Evolutionary conservation across 768 basidiomycete species (phyloP).

Genomic region (Leccinum sublutescens): DNA sequence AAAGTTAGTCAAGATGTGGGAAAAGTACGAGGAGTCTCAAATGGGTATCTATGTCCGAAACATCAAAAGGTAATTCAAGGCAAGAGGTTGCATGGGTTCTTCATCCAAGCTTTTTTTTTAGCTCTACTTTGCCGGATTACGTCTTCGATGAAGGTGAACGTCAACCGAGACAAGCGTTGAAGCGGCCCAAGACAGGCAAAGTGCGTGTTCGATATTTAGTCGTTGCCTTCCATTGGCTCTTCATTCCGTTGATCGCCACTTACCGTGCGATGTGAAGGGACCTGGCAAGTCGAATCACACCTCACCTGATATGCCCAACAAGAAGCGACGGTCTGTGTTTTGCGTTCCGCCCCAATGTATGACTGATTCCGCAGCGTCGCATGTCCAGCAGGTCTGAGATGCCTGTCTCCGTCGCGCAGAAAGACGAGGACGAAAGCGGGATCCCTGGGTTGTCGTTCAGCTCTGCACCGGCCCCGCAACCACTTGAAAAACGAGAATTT

Average conservation of each 20-base stretch:
- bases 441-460: conserved; percentile 34
- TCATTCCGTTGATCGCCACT: conserved; percentile 19
- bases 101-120: conserved; percentile 33
- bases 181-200: conserved; percentile 67
- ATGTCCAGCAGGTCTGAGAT: conserved; percentile 43
- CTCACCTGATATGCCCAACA: conserved; percentile 73
- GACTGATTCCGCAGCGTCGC: conserved; percentile 31
- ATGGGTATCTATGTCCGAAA: conserved; percentile 96
- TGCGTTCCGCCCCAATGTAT: conserved; percentile 11
- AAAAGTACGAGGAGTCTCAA: conserved; percentile 83
- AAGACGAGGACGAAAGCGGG: conserved; percentile 41
- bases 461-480: conserved; percentile 32
- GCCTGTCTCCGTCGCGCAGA: conserved; percentile 20
- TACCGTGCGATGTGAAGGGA: conserved; percentile 46
- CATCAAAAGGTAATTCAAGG: conserved; percentile 71
- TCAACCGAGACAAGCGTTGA: conserved; percentile 64
- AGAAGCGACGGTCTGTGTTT: conserved; percentile 73
- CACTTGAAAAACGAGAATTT: conserved; percentile 39
- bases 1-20: conserved; percentile 93
- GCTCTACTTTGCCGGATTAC: conserved; percentile 74
- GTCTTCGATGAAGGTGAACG: conserved; percentile 83
- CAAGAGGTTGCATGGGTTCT: conserved; percentile 12
- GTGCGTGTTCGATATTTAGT: conserved; percentile 36
- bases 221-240: conserved; percentile 13
- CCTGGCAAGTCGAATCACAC: conserved; percentile 58